Evolutionary conservation across 768 basidiomycete species (phyloP).

Genomic region (Mycena pura): DNA sequence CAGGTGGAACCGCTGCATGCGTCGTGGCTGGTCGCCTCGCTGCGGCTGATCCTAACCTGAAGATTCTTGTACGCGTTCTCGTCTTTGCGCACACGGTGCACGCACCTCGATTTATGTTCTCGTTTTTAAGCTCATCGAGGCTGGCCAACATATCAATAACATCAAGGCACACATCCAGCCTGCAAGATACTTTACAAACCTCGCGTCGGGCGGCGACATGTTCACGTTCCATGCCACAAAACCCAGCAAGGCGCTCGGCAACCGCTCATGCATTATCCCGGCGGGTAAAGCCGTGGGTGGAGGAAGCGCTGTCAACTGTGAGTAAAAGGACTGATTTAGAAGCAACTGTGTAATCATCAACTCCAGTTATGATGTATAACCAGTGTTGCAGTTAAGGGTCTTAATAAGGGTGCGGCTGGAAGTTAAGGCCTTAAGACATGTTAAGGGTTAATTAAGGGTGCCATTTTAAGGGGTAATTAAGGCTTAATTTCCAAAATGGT

Average conservation of each 20-base stretch:
- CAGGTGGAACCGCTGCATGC: constrained; percentile 65
- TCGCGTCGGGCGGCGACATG: constrained; percentile 45
- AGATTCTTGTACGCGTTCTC: constrained; percentile 52
- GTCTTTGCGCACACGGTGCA: background rate
- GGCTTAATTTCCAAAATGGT: too few species aligned
- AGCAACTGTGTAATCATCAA: background rate
- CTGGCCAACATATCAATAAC: constrained; percentile 58
- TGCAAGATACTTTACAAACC: constrained; percentile 53
- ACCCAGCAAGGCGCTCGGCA: constrained; percentile 46
- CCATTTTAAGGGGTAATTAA: too few species aligned
- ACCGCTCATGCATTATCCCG: constrained; percentile 51
- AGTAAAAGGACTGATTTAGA: constrained; percentile 16
- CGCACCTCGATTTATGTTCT: background rate
- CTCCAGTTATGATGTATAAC: constrained; percentile 58
- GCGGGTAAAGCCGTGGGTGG: constrained; percentile 64
- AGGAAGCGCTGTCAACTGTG: constrained; percentile 68
- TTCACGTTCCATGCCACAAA: constrained; percentile 55
- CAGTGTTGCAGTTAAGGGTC: too few species aligned
- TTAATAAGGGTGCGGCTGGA: too few species aligned
- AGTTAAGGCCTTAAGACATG: too few species aligned
- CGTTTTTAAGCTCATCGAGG: constrained; percentile 56
- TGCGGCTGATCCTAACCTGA: constrained; percentile 57
- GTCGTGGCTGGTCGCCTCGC: constrained; percentile 62
- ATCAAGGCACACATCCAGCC: constrained; percentile 59
- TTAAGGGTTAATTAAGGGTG: too few species aligned